phyloP scores from a whole-genome alignment of 2,329 filamentous ascomycete genomes.

The Botryotinia convoluta region DNA sequence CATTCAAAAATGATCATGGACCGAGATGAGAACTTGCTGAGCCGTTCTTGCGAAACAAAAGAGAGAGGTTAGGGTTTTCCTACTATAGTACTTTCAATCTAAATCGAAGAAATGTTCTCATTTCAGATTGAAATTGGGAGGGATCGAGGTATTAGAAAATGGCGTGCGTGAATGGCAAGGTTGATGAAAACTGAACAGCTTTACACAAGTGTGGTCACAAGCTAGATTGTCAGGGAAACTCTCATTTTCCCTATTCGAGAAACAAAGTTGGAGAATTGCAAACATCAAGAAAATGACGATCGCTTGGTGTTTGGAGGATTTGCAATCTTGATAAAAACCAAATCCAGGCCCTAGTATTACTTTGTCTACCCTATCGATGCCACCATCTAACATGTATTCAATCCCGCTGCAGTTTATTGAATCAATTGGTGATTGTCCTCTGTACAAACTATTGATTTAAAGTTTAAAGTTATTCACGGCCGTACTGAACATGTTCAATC shows the following conservation, averaged over 20 bases:
- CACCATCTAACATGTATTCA: background rate
- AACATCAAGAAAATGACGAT: no score
- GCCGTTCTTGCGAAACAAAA: background rate
- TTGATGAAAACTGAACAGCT: background rate
- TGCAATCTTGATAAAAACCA: background rate
- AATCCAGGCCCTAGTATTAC: background rate
- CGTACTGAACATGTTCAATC: background rate
- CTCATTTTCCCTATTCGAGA: background rate
- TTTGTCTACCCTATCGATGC: background rate
- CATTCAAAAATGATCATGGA: background rate
- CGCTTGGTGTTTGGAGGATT: background rate
- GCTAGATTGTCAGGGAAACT: background rate
- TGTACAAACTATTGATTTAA: background rate
- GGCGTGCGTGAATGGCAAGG: background rate
- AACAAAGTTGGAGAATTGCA: background rate
- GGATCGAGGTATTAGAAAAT: background rate
- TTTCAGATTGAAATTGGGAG: background rate
- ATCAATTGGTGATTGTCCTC: background rate
- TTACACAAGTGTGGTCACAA: background rate
- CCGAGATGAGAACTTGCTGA: accelerated
- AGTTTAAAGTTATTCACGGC: background rate
- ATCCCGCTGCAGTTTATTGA: background rate
- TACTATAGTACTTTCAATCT: background rate
- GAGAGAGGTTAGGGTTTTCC: background rate
- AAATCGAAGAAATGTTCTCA: background rate